Conservation (phyloP, 208 protist species). For the Crithidia fasciculata region DNA sequence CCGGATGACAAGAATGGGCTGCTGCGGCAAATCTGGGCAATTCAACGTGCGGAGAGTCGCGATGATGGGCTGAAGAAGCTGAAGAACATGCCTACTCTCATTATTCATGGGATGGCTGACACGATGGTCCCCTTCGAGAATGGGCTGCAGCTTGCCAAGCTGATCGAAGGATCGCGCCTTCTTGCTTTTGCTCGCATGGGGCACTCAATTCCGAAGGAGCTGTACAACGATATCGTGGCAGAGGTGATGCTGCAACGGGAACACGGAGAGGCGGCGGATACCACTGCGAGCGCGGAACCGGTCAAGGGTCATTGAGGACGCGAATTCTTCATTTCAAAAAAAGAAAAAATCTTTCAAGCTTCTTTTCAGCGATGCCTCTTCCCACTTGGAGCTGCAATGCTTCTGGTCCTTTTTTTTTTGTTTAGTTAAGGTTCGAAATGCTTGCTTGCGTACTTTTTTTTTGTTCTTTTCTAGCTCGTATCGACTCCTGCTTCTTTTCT, state of each 20-base stretch:
- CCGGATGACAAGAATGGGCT: constrained; percentile 42
- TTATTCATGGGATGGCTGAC: constrained; percentile 70
- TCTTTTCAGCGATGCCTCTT: too few species aligned
- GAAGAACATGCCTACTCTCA: constrained; percentile 16
- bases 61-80: constrained; percentile 44
- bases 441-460: too few species aligned
- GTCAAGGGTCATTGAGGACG: background rate
- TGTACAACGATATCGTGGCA: constrained; percentile 36
- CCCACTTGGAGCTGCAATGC: too few species aligned
- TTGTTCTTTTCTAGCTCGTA: too few species aligned
- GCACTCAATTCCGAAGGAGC: constrained; percentile 43
- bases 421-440: too few species aligned
- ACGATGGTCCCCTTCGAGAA: constrained; percentile 63
- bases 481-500: too few species aligned
- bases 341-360: too few species aligned
- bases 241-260: constrained; percentile 37
- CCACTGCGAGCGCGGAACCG: background rate
- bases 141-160: constrained; percentile 45
- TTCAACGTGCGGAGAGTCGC: constrained; percentile 49
- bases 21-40: constrained; percentile 65
- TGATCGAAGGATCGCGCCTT: constrained; percentile 47
- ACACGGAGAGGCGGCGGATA: background rate
- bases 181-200: constrained; percentile 61
- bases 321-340: too few species aligned
- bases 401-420: too few species aligned